Conservation (phyloP, 129 eudicot species). For the Chrysanthemum seticuspe region DNA sequence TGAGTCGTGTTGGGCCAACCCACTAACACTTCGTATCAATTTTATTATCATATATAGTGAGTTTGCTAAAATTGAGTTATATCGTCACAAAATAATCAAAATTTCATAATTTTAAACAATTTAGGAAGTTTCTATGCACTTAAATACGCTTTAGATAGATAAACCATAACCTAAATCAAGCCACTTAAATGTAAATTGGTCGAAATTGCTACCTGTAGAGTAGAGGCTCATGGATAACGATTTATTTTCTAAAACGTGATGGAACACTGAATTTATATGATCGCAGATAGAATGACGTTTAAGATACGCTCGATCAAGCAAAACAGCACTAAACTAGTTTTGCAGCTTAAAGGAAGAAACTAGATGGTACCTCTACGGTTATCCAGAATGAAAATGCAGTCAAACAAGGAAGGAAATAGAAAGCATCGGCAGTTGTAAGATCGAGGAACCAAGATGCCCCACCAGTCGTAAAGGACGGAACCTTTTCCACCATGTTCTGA, state of each 20-base stretch:
- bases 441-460: constrained; percentile 86
- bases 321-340: not conserved
- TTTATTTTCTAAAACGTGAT: not conserved
- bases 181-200: not conserved
- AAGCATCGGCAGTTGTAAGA: constrained; percentile 80
- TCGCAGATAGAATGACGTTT: not conserved
- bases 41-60: not conserved
- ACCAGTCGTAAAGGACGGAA: constrained; percentile 78
- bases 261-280: not conserved
- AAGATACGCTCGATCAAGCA: not conserved
- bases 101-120: not conserved
- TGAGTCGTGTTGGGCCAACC: not conserved
- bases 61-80: not conserved
- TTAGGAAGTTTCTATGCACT: not conserved
- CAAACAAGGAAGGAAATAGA: constrained; percentile 70
- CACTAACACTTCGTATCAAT: not conserved
- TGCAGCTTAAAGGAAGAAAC: not conserved
- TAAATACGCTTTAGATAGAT: not conserved
- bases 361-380: constrained; percentile 66
- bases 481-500: constrained; percentile 89
- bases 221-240: not conserved
- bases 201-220: not conserved
- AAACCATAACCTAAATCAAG: not conserved
- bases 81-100: not conserved
- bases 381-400: constrained; percentile 79